Percentiles rank a stretch among this genome's conserved stretches.
Evolutionary conservation across 257 asterid species (phyloP).

Genomic region (Ocimum tenuiflorum): DNA sequence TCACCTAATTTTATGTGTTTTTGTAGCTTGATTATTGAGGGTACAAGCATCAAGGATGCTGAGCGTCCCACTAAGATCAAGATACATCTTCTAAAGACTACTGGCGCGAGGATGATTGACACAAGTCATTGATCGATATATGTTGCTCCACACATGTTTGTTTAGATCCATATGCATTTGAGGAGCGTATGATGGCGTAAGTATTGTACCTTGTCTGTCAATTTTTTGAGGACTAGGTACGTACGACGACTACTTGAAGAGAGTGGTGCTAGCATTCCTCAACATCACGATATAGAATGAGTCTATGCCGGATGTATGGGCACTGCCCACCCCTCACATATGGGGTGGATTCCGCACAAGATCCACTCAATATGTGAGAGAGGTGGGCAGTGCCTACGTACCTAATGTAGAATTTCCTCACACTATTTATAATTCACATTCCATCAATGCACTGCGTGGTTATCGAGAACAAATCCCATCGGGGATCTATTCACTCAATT

Average conservation of each 20-base stretch:
- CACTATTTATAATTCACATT: too few species aligned
- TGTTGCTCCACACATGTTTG: neutral
- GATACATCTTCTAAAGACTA: too few species aligned
- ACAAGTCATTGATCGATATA: neutral
- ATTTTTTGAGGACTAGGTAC: neutral
- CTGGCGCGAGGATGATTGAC: too few species aligned
- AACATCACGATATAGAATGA: neutral
- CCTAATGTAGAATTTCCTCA: too few species aligned
- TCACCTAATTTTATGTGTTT: neutral
- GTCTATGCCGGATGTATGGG: too few species aligned
- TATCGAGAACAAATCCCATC: too few species aligned
- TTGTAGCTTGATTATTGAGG: neutral
- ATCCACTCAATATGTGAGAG: too few species aligned
- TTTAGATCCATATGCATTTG: neutral
- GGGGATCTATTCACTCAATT: too few species aligned
- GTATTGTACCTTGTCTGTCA: neutral
- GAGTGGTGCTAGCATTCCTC: neutral
- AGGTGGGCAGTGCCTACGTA: too few species aligned
- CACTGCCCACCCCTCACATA: too few species aligned
- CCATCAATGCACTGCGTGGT: too few species aligned
- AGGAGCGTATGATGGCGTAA: neutral
- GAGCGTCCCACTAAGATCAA: neutral
- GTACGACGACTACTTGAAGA: neutral
- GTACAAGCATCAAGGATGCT: neutral
- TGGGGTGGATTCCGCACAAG: too few species aligned